Conservation (phyloP, 2,329 filamentous ascomycete species). For the Penicillium sp. region DNA sequence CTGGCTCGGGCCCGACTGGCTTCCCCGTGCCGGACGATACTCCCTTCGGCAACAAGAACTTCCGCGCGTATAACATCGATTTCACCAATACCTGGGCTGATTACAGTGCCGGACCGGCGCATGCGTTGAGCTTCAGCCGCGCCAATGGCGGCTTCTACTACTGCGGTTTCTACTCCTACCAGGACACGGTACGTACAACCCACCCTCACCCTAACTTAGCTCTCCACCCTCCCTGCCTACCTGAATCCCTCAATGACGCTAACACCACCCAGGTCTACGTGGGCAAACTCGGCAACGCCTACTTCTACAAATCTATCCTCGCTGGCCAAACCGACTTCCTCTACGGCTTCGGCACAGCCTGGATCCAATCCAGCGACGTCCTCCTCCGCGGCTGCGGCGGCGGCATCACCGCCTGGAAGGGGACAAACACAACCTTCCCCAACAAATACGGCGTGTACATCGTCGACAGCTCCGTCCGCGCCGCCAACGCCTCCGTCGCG, state of each 20-base stretch:
- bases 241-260: not conserved
- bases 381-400: conserved; percentile 63
- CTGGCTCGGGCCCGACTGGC: conserved; percentile 63
- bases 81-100: conserved; percentile 62
- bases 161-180: conserved; percentile 66
- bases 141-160: conserved; percentile 69
- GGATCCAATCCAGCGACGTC: conserved; percentile 57
- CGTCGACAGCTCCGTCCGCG: conserved; percentile 54
- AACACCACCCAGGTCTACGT: conserved; percentile 52
- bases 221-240: not conserved
- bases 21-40: conserved; percentile 62
- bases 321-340: conserved; percentile 69
- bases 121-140: conserved; percentile 62
- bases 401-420: conserved; percentile 70
- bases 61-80: conserved; percentile 68
- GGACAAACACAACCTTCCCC: conserved; percentile 63
- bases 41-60: conserved; percentile 64
- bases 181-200: conserved; percentile 57
- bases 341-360: conserved; percentile 68
- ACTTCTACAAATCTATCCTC: conserved; percentile 62
- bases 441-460: conserved; percentile 71
- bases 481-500: conserved; percentile 53
- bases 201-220: not conserved
- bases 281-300: conserved; percentile 66
- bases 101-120: conserved; percentile 56